A percentile compares a stretch with the other conserved stretches of the same genome.
Conservation (phyloP, 148 eudicot species). For the Hydrangea macrophylla region DNA sequence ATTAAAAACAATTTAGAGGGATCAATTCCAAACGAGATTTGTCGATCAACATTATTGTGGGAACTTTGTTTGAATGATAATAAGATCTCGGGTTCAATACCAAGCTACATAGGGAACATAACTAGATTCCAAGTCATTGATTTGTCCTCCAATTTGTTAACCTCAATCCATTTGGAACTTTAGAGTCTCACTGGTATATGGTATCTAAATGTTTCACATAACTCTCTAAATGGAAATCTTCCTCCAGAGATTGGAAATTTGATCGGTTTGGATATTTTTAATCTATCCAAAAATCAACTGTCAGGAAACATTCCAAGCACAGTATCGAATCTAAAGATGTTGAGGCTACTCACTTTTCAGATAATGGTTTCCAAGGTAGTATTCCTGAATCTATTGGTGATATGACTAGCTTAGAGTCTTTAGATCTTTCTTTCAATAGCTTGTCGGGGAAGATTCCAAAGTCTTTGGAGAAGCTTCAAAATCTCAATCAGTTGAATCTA, state of each 20-base stretch:
- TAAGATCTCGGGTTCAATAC: background rate
- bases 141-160: background rate
- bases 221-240: background rate
- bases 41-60: background rate
- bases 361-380: background rate
- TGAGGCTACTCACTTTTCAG: background rate
- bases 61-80: background rate
- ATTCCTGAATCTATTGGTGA: background rate
- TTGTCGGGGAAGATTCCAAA: background rate
- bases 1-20: background rate
- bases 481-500: background rate
- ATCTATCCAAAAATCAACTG: background rate
- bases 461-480: background rate
- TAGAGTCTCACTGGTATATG: background rate
- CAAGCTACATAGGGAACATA: constrained; percentile 3
- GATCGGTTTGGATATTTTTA: background rate
- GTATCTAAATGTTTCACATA: background rate
- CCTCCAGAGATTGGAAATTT: constrained; percentile 1
- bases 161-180: background rate
- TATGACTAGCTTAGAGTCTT: background rate
- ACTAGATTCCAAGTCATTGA: background rate
- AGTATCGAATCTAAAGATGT: background rate
- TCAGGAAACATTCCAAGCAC: background rate
- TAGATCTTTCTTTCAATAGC: background rate
- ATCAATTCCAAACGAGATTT: background rate